Evolutionary conservation across 2,329 filamentous ascomycete genomes (phyloP), one percentile per base, ranked within the genome.

Genomic region (Ceratocystis ficicola): DNA sequence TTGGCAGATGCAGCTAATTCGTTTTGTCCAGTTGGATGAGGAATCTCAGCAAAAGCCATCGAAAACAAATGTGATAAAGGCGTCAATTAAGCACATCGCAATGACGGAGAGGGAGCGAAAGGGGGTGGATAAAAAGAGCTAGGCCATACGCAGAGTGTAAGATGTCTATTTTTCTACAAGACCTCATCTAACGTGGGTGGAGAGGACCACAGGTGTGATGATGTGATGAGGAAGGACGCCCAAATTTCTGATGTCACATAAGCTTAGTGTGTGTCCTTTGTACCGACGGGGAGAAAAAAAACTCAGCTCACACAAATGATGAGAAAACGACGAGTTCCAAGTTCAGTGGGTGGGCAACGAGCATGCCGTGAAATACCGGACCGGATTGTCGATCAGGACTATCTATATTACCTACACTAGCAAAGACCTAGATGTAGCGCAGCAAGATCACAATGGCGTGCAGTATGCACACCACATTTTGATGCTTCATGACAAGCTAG

Each of bases 241-340:
- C 28, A 20, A 5, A 32, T n/a, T 32, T 30, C 22, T 30, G 12
- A 15, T 57, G 22, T 32, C n/a, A 17, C 25, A 28, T 15, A n/a
- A 57, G 7, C 6, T 20, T n/a, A 30, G n/a, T 5, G 15, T n/a
- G 25, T 3, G 28, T 7, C 12, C 22, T 8, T 17, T 30, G 5
- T 59, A 59, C 30, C 28, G 28, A 36, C 25, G 8, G 17, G n/a
- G 20, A 32, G n/a, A 3, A 7, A 4, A 20, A n/a, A 30, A 7
- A 6, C 17, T 25, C 17, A 36, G 28, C 3, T 3, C 20, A 5
- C 32, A 36, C 12, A 20, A 20, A n/a, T 36, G 17, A 36, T n/a
- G 25, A 59, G 12, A 17, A 59, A 59, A 32, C n/a, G 55, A 25
- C 28, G 30, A 59, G 55, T 59, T 59, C 55, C 55, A 59, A 4